Evolutionary conservation across 208 protist genomes (phyloP).

Genomic region (Naegleria gruberi): DNA sequence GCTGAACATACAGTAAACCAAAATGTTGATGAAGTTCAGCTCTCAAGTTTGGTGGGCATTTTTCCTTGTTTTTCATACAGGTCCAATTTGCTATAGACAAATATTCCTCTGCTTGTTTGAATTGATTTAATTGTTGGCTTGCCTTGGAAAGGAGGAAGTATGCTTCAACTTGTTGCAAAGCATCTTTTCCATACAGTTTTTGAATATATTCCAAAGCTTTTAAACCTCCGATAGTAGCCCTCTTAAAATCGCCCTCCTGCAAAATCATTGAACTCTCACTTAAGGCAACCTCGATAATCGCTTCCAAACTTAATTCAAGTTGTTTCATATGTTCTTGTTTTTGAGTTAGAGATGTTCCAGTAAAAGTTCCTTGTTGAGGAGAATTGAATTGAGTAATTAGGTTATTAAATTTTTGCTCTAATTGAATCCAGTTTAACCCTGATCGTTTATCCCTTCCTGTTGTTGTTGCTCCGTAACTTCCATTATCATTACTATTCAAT

Average conservation of each 20-base stretch:
- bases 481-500: too few species aligned
- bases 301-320: neutral
- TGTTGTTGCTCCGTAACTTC: too few species aligned
- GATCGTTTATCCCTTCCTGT: neutral
- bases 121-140: neutral
- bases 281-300: constrained; percentile 8
- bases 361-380: neutral
- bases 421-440: neutral
- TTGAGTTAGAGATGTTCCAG: neutral
- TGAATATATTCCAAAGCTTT: constrained; percentile 14
- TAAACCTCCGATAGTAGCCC: neutral
- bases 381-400: neutral
- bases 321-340: neutral
- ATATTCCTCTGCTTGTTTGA: constrained; percentile 14
- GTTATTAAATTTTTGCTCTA: neutral
- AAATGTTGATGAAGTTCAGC: constrained; percentile 15
- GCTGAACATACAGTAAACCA: neutral
- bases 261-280: neutral
- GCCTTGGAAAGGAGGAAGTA: constrained; percentile 12
- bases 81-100: constrained; percentile 9
- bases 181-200: neutral
- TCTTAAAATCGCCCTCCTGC: neutral
- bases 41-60: neutral
- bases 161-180: neutral
- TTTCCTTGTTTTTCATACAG: neutral